Evolutionary conservation across 805 yeast species (phyloP).

Genomic region (Ogataea saltuana): DNA sequence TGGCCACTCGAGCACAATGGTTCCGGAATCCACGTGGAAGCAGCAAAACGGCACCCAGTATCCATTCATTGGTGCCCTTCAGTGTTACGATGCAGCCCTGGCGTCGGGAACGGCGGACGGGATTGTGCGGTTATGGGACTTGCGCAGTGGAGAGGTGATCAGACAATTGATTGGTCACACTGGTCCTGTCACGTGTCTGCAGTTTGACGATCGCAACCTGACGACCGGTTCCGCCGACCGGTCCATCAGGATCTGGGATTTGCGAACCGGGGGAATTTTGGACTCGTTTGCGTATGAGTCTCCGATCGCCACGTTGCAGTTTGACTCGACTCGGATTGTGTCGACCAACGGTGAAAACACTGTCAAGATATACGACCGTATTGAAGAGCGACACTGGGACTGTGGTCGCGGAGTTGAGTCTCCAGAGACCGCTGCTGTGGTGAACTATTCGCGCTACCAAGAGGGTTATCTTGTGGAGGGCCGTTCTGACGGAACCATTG

Average conservation of each 20-base stretch:
- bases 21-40: conserved; percentile 9
- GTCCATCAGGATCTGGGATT: conserved; percentile 70
- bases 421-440: conserved; percentile 33
- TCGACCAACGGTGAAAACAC: conserved; percentile 47
- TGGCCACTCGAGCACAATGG: neutral
- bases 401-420: conserved; percentile 41
- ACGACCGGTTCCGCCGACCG: conserved; percentile 66
- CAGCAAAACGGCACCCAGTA: conserved; percentile 14
- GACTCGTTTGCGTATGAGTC: conserved; percentile 63
- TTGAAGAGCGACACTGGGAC: conserved; percentile 51
- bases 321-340: conserved; percentile 59
- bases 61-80: conserved; percentile 64
- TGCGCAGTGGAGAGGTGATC: conserved; percentile 67
- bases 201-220: conserved; percentile 65
- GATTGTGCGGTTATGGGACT: conserved; percentile 72
- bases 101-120: conserved; percentile 83
- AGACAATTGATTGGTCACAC: conserved; percentile 66
- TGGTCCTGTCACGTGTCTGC: conserved; percentile 64
- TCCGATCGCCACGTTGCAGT: conserved; percentile 56
- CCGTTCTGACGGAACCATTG: conserved; percentile 56
- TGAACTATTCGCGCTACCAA: conserved; percentile 46
- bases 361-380: conserved; percentile 60
- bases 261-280: conserved; percentile 61
- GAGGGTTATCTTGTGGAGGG: conserved; percentile 72
- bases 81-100: conserved; percentile 71